Evolutionary conservation across 2,329 filamentous ascomycete species (phyloP), one percentile per base, ranked within the genome.

Genomic region (Hysterium pulicare): DNA sequence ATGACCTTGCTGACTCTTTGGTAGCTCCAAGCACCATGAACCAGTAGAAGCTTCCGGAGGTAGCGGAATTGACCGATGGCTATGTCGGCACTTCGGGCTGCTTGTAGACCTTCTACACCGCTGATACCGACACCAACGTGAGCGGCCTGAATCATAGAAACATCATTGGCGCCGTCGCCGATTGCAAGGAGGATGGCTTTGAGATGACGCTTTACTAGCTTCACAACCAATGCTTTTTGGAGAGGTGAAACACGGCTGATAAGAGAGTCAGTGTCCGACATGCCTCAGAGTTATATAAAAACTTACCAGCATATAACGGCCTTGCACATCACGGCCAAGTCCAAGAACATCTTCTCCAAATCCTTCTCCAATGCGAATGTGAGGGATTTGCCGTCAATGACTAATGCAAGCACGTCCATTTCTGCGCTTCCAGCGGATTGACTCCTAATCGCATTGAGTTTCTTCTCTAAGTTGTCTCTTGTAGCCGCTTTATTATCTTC

Each of bases 81-180:
- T 35, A 98, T 89, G 71, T 98, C 93, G 44, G 93, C 93, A 58
- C 90, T 95, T 59, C 93, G 83, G 36, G 93, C 93, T 35, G 93
- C 93, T 71, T 98, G 93, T 1, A 98, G 81, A 76, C 93, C 93
- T 77, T 98, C 93, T 51, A 95, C 81, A 69, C 93, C 93, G 61
- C 90, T 95, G 67, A 98, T 98, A 69, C 93, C 93, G 33, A 98
- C 88, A 51, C 93, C 93, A 51, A 98, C 95, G 64, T 98, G 93
- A 10, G 93, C 93, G 9, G 93, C 93, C 72, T 98, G 93, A 42
- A 98, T 98, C 93, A 98, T 98, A 15, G 91, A 96, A n/a, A 98
- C 93, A 61, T 98, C 93, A 70, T 98, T 98, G 35, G 93, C 93
- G 51, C 93, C 93, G 59, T 98, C 93, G 54, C 93, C 93, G 64